Base-by-base conservation (phyloP, 192 early-diverging fungal genomes). In the Mortierella claussenii region DNA sequence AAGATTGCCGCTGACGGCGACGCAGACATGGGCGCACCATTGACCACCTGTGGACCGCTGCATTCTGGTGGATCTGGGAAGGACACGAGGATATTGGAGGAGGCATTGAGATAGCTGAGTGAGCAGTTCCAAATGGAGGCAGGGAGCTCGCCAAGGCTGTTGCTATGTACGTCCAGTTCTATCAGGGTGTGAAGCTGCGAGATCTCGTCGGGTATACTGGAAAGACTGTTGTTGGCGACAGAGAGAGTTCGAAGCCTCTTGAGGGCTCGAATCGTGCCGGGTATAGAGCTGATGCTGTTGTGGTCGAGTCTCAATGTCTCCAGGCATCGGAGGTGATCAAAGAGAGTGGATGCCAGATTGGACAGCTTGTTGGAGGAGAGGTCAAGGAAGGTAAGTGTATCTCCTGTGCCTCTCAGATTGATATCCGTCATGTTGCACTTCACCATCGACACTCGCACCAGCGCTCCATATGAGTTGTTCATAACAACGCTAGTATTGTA, bases 101-200 rank as follows among this genome's bases (percentile, higher is more conserved):
- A 92, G 20, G 87, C 85, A 57, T 96, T 97, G 23, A 97, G 79
- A 17, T 81, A 79, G 37, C 74, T 71, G 24, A 97, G 85, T 20
- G 82, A 85, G 68, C 92, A 93, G 32, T 85, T 55, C 93, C 93
- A 95, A 15, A 95, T 91, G 59, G 93, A 90, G 13, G 85, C 81
- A 1, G 92, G 92, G 12, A 95, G 71, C 40, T 89, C 78, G 45
- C 86, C 88, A 33, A 95, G 70, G 36, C 93, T 90, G 73, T 95
- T 95, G 60, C 88, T 89, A 43, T 93, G 93, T 21, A 94, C 68
- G 50, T 94, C 91, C 44, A 95, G 69, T 7, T 73, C 78, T 21
- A 80, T 82, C 57, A 95, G 82, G 15, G 89, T 82, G 34, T 81
- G 75, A 6, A 95, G 76, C 20, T 81, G 74, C 13, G 86, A 82